phyloP scores from a whole-genome alignment of 768 basidiomycete species.

The Podaxis sp. region DNA sequence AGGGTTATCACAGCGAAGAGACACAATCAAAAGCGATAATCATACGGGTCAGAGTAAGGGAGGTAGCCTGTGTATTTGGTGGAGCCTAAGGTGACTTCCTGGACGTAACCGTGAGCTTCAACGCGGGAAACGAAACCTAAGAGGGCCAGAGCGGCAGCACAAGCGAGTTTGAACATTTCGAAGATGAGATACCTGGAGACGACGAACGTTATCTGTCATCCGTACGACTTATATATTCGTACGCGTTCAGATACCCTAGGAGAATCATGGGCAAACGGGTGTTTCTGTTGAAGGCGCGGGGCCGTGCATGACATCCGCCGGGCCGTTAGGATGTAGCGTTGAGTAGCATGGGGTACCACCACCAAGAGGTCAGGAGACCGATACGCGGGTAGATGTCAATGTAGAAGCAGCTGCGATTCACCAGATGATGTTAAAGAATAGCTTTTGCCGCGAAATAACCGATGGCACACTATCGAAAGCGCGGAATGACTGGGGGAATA shows the following conservation, averaged over 20 bases:
- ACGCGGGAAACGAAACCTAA: constrained; percentile 18
- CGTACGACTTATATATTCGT: background rate
- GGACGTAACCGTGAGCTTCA: constrained; percentile 37
- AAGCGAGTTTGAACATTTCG: constrained; percentile 12
- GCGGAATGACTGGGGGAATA: no score
- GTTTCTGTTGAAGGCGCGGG: background rate
- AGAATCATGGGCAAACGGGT: background rate
- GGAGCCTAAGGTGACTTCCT: constrained; percentile 34
- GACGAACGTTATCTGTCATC: background rate
- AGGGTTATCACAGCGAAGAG: background rate
- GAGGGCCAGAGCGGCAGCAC: constrained; percentile 2
- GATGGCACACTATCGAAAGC: background rate
- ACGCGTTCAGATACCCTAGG: background rate
- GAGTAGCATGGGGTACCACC: background rate
- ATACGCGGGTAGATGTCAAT: background rate
- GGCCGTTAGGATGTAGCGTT: background rate
- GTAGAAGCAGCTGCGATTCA: background rate
- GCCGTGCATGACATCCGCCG: background rate
- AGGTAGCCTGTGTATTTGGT: constrained; percentile 35
- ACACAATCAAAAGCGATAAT: background rate
- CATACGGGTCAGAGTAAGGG: constrained; percentile 37
- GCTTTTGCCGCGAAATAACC: constrained; percentile 10
- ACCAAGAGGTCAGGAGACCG: constrained; percentile 4
- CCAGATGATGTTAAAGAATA: background rate
- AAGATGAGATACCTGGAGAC: background rate